Percentiles rank a stretch among this genome's conserved stretches.
Conservation (phyloP, 345 rosid species). For the Sapria himalayana region DNA sequence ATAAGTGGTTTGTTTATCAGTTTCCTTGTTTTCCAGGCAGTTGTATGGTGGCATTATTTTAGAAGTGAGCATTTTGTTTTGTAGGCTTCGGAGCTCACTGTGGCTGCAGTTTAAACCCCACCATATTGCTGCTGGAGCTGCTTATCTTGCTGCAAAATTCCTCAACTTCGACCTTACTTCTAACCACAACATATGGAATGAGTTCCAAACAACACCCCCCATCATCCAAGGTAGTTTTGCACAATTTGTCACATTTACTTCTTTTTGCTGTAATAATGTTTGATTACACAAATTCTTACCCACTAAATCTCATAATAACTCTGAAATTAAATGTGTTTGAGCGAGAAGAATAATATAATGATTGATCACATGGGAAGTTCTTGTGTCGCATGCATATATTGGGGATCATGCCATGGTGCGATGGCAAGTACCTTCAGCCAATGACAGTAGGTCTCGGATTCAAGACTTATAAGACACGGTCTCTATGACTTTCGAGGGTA, state of each 20-base stretch:
- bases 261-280: not conserved
- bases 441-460: too few species aligned
- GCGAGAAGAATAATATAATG: too few species aligned
- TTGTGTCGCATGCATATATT: too few species aligned
- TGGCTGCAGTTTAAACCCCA: slow-evolving; percentile 75
- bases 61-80: slow-evolving; percentile 10
- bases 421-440: too few species aligned
- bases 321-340: too few species aligned
- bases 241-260: not conserved
- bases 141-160: slow-evolving; percentile 46
- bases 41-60: slow-evolving; percentile 3
- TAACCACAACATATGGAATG: slow-evolving; percentile 42
- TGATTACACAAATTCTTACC: too few species aligned
- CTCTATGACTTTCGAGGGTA: too few species aligned
- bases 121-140: slow-evolving; percentile 76
- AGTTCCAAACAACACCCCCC: slow-evolving; percentile 42
- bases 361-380: too few species aligned
- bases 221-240: slow-evolving; percentile 35
- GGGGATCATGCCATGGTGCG: too few species aligned
- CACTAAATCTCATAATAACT: too few species aligned
- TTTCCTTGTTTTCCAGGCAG: slow-evolving; percentile 1
- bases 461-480: too few species aligned
- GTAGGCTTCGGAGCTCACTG: slow-evolving; percentile 61
- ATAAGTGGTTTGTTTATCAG: slow-evolving; percentile 14
- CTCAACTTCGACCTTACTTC: slow-evolving; percentile 32